Evolutionary conservation across 2,329 filamentous ascomycete genomes (phyloP).

Genomic region (Hymenoscyphus repandus): DNA sequence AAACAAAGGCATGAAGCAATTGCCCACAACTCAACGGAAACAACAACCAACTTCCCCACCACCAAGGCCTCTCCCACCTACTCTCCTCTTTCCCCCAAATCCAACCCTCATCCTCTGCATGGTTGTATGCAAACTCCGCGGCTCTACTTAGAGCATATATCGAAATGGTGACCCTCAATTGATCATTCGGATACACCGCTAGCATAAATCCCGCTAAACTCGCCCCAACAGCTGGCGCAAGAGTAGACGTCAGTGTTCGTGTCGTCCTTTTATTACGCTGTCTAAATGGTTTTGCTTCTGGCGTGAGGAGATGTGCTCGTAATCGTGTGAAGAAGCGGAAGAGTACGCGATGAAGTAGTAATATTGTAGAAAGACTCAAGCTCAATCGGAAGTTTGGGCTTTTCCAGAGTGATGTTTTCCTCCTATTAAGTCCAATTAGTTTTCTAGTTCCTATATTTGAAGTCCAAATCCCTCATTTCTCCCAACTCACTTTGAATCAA

Average conservation of each 20-base stretch:
- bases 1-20: slow-evolving; percentile 69
- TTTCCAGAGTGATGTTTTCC: slow-evolving; percentile 51
- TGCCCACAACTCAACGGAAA: slow-evolving; percentile 74
- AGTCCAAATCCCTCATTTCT: neutral
- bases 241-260: slow-evolving; percentile 69
- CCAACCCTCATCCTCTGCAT: slow-evolving; percentile 67
- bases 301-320: slow-evolving; percentile 70
- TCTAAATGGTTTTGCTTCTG: slow-evolving; percentile 77
- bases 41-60: slow-evolving; percentile 80
- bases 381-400: slow-evolving; percentile 73
- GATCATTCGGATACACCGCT: slow-evolving; percentile 64
- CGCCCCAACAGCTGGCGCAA: slow-evolving; percentile 86
- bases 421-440: slow-evolving; percentile 25
- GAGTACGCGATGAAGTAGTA: slow-evolving; percentile 83
- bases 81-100: slow-evolving; percentile 53
- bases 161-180: slow-evolving; percentile 71
- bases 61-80: slow-evolving; percentile 65
- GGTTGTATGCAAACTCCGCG: slow-evolving; percentile 82
- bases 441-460: neutral
- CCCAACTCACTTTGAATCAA: slow-evolving; percentile 30
- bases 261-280: slow-evolving; percentile 74
- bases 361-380: slow-evolving; percentile 74
- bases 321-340: slow-evolving; percentile 84
- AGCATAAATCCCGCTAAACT: slow-evolving; percentile 80
- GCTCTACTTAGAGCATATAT: slow-evolving; percentile 79